Evolutionary conservation across 345 rosid genomes (phyloP), one percentile per base, ranked within the genome.

Genomic region (Rhodamnia argentea): DNA sequence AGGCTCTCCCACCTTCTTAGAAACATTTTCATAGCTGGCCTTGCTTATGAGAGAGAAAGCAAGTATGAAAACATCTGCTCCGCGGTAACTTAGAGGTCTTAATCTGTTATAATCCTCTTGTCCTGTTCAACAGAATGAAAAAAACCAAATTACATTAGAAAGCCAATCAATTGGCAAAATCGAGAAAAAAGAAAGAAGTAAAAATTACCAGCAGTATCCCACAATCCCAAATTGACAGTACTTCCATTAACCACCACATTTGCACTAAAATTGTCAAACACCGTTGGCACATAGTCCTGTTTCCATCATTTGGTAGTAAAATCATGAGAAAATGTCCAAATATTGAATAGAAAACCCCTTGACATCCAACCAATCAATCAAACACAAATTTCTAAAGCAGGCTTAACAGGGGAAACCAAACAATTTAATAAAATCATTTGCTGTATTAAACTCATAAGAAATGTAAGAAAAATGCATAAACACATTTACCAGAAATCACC

Each of bases 41-140:
- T 97, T 97, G 96, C 99, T 97, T 86, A 97, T 97, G 51, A 97
- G 93, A 88, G 99, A 97, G 91, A 97, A 97, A 11, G 97, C 98
- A 88, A 96, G 97, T 87, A 96, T 95, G 86, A 96, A 96, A 83
- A 96, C 98, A 90, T 96, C 98, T 1, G 98, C 98, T 32, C 98
- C 98, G 75, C 96, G 95, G 84, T 96, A 95, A 87, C 98, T 96
- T 89, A 96, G 85, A 27, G 98, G 98, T 88, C 99, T 87, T 86
- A 96, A 87, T 89, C 98, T 90, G 88, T 96, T 94, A 91, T 95
- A 97, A 89, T 96, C 99, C 91, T 97, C 98, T 89, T 95, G 98
- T 59, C 98, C 99, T 97, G 95, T 89, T 86, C 84, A 87, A 84
- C 52, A 37, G 59, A 53, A 50, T 27, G 37, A 52, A 59, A 47